phyloP scores from a whole-genome alignment of 257 asterid genomes.

The Nemophila menziesii region DNA sequence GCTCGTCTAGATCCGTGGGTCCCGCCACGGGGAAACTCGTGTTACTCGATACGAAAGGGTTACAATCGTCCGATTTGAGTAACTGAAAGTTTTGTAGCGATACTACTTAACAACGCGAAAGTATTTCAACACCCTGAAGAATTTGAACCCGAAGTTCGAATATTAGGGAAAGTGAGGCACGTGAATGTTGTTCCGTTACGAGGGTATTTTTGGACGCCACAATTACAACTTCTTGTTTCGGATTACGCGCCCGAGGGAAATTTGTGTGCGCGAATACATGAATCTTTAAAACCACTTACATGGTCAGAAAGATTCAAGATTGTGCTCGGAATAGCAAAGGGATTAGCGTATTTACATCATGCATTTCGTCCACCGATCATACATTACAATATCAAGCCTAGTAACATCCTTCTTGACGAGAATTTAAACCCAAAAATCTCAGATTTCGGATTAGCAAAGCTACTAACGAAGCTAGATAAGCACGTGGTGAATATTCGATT shows the following conservation, averaged over 20 bases:
- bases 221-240: conserved; percentile 60
- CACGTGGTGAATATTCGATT: conserved; percentile 52
- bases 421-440: conserved; percentile 56
- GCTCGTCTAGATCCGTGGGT: conserved; percentile 55
- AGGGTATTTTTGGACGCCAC: conserved; percentile 95
- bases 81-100: conserved; percentile 29
- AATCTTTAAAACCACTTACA: conserved; percentile 29
- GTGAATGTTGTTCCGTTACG: conserved; percentile 47
- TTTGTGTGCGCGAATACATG: conserved; percentile 52
- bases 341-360: conserved; percentile 78
- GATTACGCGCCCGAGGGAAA: conserved; percentile 59
- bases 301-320: conserved; percentile 70
- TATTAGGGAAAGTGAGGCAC: conserved; percentile 68
- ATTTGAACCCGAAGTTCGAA: conserved; percentile 65
- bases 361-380: conserved; percentile 65
- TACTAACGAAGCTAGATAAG: conserved; percentile 47
- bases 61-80: conserved; percentile 36
- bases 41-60: conserved; percentile 45
- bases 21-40: conserved; percentile 55
- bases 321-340: conserved; percentile 71
- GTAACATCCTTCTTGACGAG: conserved; percentile 72
- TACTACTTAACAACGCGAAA: conserved; percentile 55
- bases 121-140: conserved; percentile 64
- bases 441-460: conserved; percentile 67
- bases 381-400: conserved; percentile 74